These are phyloP conservation scores for Fusarium austroafricanum DNA, from an alignment of 2,329 filamentous ascomycete genomes.

Conservation along the genomic window DNA sequence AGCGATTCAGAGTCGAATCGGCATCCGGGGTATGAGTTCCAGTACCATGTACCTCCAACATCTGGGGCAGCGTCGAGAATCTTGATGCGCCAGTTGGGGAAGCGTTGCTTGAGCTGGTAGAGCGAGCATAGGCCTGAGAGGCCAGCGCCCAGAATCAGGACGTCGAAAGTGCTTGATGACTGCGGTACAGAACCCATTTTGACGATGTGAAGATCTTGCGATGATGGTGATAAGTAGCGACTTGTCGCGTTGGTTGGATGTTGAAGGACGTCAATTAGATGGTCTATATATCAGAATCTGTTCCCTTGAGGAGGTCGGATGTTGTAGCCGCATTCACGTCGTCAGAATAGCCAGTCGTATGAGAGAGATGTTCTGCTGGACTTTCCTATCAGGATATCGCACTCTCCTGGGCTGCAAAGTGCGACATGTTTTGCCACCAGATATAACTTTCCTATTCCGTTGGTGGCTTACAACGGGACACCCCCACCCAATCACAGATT, in stretches of 20 bases:
- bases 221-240: fast-evolving
- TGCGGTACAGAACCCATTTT: slow-evolving; percentile 36
- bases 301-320: background rate
- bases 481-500: background rate
- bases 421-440: background rate
- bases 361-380: background rate
- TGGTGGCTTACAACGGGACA: background rate
- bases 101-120: slow-evolving; percentile 53
- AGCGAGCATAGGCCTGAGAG: slow-evolving; percentile 56
- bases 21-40: slow-evolving; percentile 47
- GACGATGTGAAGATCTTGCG: background rate
- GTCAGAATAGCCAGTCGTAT: background rate
- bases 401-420: background rate
- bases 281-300: background rate
- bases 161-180: slow-evolving; percentile 19
- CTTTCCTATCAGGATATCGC: background rate
- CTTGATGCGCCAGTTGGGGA: slow-evolving; percentile 36
- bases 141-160: slow-evolving; percentile 39
- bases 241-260: background rate
- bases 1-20: slow-evolving; percentile 54
- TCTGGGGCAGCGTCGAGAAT: slow-evolving; percentile 35
- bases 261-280: background rate
- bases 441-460: slow-evolving; percentile 31
- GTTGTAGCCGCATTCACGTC: background rate
- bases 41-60: slow-evolving; percentile 45